Evolutionary conservation across 2,329 filamentous ascomycete genomes (phyloP).

Genomic region (Calcarisporium arbuscula): DNA sequence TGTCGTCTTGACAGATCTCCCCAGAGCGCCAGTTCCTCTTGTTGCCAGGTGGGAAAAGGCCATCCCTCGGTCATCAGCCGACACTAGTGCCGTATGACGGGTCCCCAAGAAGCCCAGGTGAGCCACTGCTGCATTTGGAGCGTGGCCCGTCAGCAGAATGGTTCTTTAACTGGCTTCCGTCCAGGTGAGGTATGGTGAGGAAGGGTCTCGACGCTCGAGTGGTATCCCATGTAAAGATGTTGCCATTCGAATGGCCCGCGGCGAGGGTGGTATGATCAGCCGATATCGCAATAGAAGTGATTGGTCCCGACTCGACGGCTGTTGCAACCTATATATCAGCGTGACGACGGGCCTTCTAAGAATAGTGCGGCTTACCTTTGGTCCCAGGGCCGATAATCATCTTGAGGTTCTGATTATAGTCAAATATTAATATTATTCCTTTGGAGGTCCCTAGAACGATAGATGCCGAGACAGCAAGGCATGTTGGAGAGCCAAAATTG

Average conservation of each 20-base stretch:
- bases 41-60: conserved; percentile 96
- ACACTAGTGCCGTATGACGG: conserved; percentile 88
- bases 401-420: conserved; percentile 93
- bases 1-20: conserved; percentile 79
- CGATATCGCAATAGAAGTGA: conserved; percentile 84
- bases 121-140: conserved; percentile 69
- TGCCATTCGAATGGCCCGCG: conserved; percentile 80
- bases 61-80: conserved; percentile 92
- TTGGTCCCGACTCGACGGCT: conserved; percentile 81
- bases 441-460: conserved; percentile 92
- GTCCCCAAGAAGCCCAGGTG: conserved; percentile 95
- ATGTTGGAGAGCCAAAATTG: conserved; percentile 91
- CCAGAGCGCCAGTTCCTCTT: conserved; percentile 79
- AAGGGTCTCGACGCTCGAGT: conserved; percentile 78
- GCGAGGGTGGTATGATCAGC: conserved; percentile 91
- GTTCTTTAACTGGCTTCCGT: conserved; percentile 56
- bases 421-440: conserved; percentile 90
- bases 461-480: conserved; percentile 77
- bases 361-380: conserved; percentile 55
- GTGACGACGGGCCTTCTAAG: background rate
- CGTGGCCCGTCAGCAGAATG: conserved; percentile 75
- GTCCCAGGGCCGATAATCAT: conserved; percentile 90
- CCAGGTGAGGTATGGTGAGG: conserved; percentile 74
- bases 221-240: conserved; percentile 97
- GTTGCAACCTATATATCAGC: conserved; percentile 20